Conservation (phyloP, 495 filamentous ascomycete genomes). For the Aspergillus sclerotioniger region DNA sequence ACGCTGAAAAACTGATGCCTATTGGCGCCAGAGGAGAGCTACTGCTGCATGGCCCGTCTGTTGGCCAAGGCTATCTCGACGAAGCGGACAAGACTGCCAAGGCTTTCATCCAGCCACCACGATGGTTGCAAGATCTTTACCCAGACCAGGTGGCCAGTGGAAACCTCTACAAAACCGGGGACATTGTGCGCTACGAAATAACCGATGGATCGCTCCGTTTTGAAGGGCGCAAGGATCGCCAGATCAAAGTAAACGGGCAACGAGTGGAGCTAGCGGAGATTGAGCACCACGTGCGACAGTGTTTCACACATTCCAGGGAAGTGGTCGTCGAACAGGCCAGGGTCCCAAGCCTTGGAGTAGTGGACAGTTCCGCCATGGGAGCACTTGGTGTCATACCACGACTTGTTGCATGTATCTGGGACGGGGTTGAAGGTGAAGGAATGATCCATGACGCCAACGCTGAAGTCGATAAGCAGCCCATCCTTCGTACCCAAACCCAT, state of each 20-base stretch:
- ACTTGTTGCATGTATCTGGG: conserved; percentile 1
- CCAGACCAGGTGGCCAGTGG: background rate
- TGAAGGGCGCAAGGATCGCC: conserved; percentile 40
- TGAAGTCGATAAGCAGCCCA: background rate
- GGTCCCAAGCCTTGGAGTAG: background rate
- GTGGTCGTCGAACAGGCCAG: conserved; percentile 7
- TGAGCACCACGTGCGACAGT: conserved; percentile 19
- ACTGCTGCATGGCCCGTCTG: conserved; percentile 24
- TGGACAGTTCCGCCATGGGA: background rate
- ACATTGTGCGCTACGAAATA: conserved; percentile 30
- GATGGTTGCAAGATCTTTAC: background rate
- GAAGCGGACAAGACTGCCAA: background rate
- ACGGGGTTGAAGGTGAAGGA: background rate
- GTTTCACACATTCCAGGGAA: conserved; percentile 1
- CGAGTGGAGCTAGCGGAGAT: conserved; percentile 46
- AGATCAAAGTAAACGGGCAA: conserved; percentile 43
- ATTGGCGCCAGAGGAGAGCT: conserved; percentile 33
- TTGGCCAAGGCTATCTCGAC: conserved; percentile 19
- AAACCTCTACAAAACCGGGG: conserved; percentile 52
- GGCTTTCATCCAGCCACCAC: background rate
- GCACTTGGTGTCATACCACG: background rate
- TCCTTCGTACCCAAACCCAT: background rate
- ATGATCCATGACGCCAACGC: too few species aligned
- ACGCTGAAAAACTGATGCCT: conserved; percentile 25
- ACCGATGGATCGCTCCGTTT: conserved; percentile 41